Base-by-base conservation (phyloP, 768 basidiomycete genomes). In the Phanerochaete carnosa region DNA sequence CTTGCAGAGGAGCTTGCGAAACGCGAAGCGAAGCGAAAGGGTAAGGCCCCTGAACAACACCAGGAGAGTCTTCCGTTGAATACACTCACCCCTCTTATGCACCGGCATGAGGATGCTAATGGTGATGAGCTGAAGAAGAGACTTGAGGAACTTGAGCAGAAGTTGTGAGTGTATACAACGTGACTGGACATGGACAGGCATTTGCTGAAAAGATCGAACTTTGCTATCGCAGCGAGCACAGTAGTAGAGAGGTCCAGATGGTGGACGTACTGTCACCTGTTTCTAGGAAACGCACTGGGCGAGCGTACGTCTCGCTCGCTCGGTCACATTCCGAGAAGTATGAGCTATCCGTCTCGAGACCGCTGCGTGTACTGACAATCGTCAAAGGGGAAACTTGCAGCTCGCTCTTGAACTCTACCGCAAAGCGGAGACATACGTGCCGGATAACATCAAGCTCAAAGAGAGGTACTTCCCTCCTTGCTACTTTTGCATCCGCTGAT, bases 381-480 rank as follows among this genome's bases (percentile, higher is more conserved):
- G 35, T 47, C 51, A 49, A 58, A 92, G 90, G 77, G 89, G 88
- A n/a, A 86, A 92, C 68, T 77, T 92, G n/a, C 80, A 87, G 66
- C 82, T 85, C 1, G 92, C 92, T 2, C 79, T 94, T 39, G 88
- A 91, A 57, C 81, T 94, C 16, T 94, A 93, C 70, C 85, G 86
- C 69, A 89, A 90, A 66, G 92, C 91, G 22, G 87, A 88, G 71
- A 79, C 80, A 5, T 93, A 92, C 65, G 90, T 92, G 51, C 92
- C 92, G n/a, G 88, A 92, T 60, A 94, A 94, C 69, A 72, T 84
- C 74, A 93, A 91, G 72, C 80, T 94, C 52, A 85, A 87, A 82
- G 90, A 90, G 80, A 89, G 92, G 92, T 93, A 81, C 83, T 43
- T 43, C 84, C 78, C 88, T 86, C 73, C 74, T 88, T 73, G 51